These are phyloP conservation scores for Sporothrix protearum DNA, from an alignment of 2,329 filamentous ascomycete species.

Conservation along the genomic window DNA sequence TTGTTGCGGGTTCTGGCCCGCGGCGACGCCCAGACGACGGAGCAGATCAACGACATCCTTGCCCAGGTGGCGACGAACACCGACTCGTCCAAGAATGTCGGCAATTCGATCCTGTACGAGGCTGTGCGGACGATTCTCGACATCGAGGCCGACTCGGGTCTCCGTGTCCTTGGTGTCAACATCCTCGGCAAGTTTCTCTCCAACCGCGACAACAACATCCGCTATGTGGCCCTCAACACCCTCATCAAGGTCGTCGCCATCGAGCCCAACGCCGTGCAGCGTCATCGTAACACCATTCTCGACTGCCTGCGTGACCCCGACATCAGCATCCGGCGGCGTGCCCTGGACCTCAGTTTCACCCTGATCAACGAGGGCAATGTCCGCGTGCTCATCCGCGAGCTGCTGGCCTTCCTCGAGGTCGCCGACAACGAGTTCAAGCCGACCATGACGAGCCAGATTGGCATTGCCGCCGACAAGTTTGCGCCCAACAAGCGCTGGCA, in stretches of 20 bases:
- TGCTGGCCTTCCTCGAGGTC: slow-evolving; percentile 92
- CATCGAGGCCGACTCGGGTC: slow-evolving; percentile 93
- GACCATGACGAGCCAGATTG: slow-evolving; percentile 96
- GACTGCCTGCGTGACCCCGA: slow-evolving; percentile 95
- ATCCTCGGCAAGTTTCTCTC: slow-evolving; percentile 93
- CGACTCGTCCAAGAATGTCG: slow-evolving; percentile 96
- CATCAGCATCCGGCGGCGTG: slow-evolving; percentile 92
- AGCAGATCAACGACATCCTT: slow-evolving; percentile 97
- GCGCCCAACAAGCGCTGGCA: slow-evolving; percentile 98
- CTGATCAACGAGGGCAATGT: slow-evolving; percentile 97
- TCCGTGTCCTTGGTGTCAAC: slow-evolving; percentile 93
- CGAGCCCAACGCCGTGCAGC: slow-evolving; percentile 94
- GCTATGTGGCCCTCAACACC: slow-evolving; percentile 95
- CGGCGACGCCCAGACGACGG: slow-evolving; percentile 81
- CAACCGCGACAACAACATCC: slow-evolving; percentile 99
- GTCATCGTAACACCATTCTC: slow-evolving; percentile 94
- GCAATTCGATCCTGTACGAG: slow-evolving; percentile 97
- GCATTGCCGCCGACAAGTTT: slow-evolving; percentile 91
- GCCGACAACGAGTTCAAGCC: slow-evolving; percentile 99
- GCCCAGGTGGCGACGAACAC: slow-evolving; percentile 98
- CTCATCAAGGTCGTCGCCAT: slow-evolving; percentile 97
- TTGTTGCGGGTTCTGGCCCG: slow-evolving; percentile 81
- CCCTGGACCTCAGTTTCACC: slow-evolving; percentile 96
- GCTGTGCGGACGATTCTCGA: slow-evolving; percentile 95
- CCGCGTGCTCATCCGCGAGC: slow-evolving; percentile 84